Evolutionary conservation across 306 rosid genomes (phyloP).

Genomic region (Quercus parvula): DNA sequence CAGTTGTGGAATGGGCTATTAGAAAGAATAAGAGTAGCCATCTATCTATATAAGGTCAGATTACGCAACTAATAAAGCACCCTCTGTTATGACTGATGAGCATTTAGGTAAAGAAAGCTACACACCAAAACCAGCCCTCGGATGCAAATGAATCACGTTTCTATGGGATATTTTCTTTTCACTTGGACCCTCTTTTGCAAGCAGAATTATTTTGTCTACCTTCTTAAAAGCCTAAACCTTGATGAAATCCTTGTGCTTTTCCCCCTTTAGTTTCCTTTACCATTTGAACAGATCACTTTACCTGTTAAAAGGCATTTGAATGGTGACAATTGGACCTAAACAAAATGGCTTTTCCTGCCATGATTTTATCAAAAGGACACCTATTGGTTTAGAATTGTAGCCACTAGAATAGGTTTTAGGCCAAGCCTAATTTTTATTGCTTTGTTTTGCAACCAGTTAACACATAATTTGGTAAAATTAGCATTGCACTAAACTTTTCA

Average conservation of each 20-base stretch:
- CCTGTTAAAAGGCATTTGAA: slow-evolving; percentile 35
- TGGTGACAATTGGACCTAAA: slow-evolving; percentile 14
- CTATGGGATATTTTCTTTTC: slow-evolving; percentile 3
- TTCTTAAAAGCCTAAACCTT: slow-evolving; percentile 58
- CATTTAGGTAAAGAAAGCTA: slow-evolving; percentile 19
- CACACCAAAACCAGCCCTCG: not conserved
- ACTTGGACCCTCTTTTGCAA: slow-evolving; percentile 28
- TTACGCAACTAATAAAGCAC: no score
- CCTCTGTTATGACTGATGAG: not conserved
- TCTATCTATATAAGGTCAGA: no score
- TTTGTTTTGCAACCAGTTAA: no score
- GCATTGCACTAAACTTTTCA: no score
- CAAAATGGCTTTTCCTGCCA: slow-evolving; percentile 23
- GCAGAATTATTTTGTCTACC: slow-evolving; percentile 40
- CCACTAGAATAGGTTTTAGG: not conserved
- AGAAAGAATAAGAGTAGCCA: no score
- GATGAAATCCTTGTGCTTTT: slow-evolving; percentile 37
- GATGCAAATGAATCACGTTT: not conserved
- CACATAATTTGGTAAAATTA: no score
- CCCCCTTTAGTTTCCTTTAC: slow-evolving; percentile 22
- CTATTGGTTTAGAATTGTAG: not conserved
- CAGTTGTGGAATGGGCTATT: no score
- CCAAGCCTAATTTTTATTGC: no score
- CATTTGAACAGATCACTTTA: slow-evolving; percentile 43
- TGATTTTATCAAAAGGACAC: slow-evolving; percentile 22